Percentiles rank a stretch among this genome's conserved stretches.
phyloP scores from a whole-genome alignment of 2,329 filamentous ascomycete genomes.

The Aspergillus sclerotialis region DNA sequence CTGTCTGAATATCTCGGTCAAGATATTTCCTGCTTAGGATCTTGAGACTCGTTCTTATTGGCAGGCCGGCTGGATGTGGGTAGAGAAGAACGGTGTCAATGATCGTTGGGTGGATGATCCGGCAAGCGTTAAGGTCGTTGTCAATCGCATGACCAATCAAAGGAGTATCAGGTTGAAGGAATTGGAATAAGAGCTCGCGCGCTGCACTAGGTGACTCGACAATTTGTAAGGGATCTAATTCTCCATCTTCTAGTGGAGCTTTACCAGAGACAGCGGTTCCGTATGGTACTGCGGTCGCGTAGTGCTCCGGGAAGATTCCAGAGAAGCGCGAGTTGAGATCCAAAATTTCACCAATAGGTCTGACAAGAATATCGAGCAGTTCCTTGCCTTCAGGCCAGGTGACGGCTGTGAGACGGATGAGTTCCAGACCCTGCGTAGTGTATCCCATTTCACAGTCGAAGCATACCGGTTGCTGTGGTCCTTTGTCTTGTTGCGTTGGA shows the following conservation, averaged over 20 bases:
- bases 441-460: conserved; percentile 99
- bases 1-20: conserved; percentile 70
- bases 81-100: conserved; percentile 82
- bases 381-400: conserved; percentile 73
- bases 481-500: conserved; percentile 41
- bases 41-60: conserved; percentile 71
- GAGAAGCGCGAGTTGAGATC: conserved; percentile 92
- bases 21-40: conserved; percentile 64
- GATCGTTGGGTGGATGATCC: conserved; percentile 76
- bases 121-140: conserved; percentile 82
- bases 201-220: conserved; percentile 69
- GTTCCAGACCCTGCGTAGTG: conserved; percentile 78
- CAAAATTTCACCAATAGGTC: conserved; percentile 73
- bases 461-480: conserved; percentile 49
- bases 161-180: conserved; percentile 69
- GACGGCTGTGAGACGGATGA: conserved; percentile 82
- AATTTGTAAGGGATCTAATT: conserved; percentile 54
- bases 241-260: conserved; percentile 14
- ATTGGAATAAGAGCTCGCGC: conserved; percentile 67
- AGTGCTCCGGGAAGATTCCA: conserved; percentile 73
- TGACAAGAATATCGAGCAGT: conserved; percentile 77
- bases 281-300: conserved; percentile 60
- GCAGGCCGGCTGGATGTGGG: conserved; percentile 70
- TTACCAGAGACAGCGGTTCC: conserved; percentile 19
- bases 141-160: conserved; percentile 91